Conservation (phyloP, 169 alveolate species). For the Cryptosporidium sp. region DNA sequence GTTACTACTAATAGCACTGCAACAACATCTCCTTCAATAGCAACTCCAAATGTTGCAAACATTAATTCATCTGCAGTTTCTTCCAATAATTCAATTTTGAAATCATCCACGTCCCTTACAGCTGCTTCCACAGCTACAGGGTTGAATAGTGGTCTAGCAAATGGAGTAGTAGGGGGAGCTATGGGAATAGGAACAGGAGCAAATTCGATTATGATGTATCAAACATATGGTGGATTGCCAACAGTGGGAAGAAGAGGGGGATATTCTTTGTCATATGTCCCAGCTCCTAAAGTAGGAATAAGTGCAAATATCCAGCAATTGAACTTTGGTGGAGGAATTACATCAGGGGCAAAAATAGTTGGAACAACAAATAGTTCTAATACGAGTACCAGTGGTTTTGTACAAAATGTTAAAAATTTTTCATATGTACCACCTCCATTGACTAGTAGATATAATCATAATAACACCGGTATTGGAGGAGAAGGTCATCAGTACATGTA, state of each 20-base stretch:
- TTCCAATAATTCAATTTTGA: not conserved
- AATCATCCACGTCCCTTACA: not conserved
- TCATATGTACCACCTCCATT: constrained; percentile 30
- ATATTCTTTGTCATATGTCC: not conserved
- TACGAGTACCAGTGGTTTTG: not conserved
- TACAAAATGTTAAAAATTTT: not conserved
- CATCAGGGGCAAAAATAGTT: not conserved
- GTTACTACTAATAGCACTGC: not conserved
- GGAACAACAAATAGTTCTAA: not conserved
- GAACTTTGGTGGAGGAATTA: not conserved
- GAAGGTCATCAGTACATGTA: too few species aligned
- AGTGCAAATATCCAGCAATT: not conserved
- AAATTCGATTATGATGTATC: not conserved
- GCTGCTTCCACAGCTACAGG: not conserved
- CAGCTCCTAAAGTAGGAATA: not conserved
- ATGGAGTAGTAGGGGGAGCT: not conserved
- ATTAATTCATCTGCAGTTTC: not conserved
- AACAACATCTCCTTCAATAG: not conserved
- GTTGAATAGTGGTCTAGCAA: not conserved
- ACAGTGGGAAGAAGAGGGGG: not conserved
- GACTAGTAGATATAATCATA: not conserved
- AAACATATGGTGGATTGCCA: not conserved
- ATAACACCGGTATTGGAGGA: not conserved
- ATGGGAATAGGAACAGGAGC: not conserved
- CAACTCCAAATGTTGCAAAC: not conserved